phyloP scores from a whole-genome alignment of 176 grass and related monocot genomes.

The Avena atlantica region DNA sequence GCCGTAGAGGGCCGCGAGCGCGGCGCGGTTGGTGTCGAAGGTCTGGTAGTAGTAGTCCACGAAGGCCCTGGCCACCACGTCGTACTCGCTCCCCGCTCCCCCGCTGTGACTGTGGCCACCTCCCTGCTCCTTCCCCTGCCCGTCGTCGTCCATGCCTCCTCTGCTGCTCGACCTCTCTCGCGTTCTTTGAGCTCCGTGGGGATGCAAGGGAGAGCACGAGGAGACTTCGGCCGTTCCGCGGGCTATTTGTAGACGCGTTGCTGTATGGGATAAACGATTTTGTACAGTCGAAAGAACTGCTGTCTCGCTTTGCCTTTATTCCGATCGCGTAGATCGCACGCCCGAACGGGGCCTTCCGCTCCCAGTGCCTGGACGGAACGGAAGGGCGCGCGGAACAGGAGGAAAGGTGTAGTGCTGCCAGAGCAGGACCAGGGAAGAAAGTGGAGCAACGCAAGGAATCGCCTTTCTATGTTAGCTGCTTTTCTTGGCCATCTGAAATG shows the following conservation, averaged over 20 bases:
- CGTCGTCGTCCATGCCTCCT: slow-evolving; percentile 6
- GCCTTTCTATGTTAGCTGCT: neutral
- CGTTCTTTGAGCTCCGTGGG: neutral
- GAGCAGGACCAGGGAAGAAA: neutral
- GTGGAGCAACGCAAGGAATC: neutral
- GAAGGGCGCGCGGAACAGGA: no score
- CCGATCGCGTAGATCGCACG: slow-evolving; percentile 48
- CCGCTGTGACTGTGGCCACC: neutral
- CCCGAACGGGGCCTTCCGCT: neutral
- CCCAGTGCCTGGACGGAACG: neutral
- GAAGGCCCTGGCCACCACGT: slow-evolving; percentile 75
- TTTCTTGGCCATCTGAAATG: neutral
- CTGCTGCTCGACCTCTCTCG: neutral
- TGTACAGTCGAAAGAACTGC: neutral
- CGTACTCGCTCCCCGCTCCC: slow-evolving; percentile 39
- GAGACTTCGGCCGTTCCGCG: neutral
- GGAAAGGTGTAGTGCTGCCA: neutral
- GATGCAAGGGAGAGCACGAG: neutral
- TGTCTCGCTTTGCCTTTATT: slow-evolving; percentile 18
- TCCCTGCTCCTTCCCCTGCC: neutral
- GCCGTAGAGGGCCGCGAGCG: slow-evolving; percentile 66
- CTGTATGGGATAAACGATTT: slow-evolving; percentile 33
- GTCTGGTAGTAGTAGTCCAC: slow-evolving; percentile 80
- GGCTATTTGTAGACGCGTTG: slow-evolving; percentile 50
- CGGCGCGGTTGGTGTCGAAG: slow-evolving; percentile 65